phyloP scores from a whole-genome alignment of 148 eudicot species.

The Camellia japonica region DNA sequence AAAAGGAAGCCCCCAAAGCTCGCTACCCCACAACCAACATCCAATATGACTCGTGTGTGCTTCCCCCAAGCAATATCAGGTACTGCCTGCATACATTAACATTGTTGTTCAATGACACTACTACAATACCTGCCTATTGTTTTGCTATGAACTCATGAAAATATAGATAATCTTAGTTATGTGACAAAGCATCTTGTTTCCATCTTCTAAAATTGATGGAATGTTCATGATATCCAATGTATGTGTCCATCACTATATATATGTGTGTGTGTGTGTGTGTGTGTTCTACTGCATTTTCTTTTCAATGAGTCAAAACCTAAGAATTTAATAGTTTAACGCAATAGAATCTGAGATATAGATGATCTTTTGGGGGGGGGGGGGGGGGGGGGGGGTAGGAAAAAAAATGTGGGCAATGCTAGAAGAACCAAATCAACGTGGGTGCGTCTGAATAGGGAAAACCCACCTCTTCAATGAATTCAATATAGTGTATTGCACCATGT shows the following conservation, averaged over 20 bases:
- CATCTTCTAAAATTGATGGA: background rate
- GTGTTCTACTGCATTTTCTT: background rate
- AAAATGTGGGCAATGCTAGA: background rate
- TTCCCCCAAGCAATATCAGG: slow-evolving; percentile 78
- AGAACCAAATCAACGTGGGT: background rate
- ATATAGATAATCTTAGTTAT: background rate
- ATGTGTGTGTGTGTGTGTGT: background rate
- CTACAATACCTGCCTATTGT: background rate
- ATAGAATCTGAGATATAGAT: background rate
- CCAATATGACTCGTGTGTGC: slow-evolving; percentile 71
- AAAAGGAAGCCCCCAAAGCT: slow-evolving; percentile 86
- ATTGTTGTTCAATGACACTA: too few relatives aligned
- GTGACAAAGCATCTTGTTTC: background rate
- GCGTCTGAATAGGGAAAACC: background rate
- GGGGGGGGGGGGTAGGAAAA: too few relatives aligned
- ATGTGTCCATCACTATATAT: background rate
- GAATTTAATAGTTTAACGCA: background rate
- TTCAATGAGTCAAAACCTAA: background rate
- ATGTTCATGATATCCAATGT: background rate
- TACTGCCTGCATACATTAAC: slow-evolving; percentile 43
- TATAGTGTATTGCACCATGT: slow-evolving; percentile 78
- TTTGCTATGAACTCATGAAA: background rate
- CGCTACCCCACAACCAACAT: slow-evolving; percentile 91
- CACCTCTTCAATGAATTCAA: slow-evolving; percentile 72
- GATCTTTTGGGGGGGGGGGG: background rate